A percentile compares a stretch with the other conserved stretches of the same genome.
Conservation (phyloP, 83 land plant genomes). For the Picea engelmannii region DNA sequence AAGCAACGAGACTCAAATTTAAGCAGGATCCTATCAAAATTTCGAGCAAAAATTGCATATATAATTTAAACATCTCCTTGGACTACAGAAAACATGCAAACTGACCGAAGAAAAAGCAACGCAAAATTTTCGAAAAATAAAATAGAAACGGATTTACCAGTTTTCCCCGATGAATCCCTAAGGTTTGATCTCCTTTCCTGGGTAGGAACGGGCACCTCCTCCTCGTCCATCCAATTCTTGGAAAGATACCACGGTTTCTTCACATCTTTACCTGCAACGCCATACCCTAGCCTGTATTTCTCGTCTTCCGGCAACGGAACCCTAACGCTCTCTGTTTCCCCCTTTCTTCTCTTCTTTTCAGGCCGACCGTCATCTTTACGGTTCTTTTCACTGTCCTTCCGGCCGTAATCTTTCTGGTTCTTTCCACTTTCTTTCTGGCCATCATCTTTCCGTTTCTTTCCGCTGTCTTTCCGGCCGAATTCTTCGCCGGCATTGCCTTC, state of each 20-base stretch:
- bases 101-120: no score
- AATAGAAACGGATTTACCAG: not conserved
- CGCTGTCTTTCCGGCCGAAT: conserved; percentile 18
- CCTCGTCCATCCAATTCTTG: conserved; percentile 24
- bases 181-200: not conserved
- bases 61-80: no score
- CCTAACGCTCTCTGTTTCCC: conserved; percentile 27
- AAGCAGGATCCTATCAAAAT: no score
- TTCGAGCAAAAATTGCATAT: no score
- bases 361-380: conserved; percentile 20
- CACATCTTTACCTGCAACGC: conserved; percentile 66
- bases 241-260: conserved; percentile 88
- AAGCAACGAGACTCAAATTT: no score
- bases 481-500: not conserved
- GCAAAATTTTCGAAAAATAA: not conserved
- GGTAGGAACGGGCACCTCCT: conserved; percentile 9
- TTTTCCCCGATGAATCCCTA: not conserved
- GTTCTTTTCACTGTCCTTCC: not conserved
- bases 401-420: conserved; percentile 23
- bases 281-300: conserved; percentile 80
- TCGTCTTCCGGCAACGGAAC: conserved; percentile 68
- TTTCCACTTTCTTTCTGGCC: conserved; percentile 21
- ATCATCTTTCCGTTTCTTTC: conserved; percentile 18
- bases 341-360: conserved; percentile 33
- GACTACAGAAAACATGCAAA: no score